These are phyloP conservation scores for Dryas alaskensis DNA, from an alignment of 306 rosid genomes.

Conservation along the genomic window DNA sequence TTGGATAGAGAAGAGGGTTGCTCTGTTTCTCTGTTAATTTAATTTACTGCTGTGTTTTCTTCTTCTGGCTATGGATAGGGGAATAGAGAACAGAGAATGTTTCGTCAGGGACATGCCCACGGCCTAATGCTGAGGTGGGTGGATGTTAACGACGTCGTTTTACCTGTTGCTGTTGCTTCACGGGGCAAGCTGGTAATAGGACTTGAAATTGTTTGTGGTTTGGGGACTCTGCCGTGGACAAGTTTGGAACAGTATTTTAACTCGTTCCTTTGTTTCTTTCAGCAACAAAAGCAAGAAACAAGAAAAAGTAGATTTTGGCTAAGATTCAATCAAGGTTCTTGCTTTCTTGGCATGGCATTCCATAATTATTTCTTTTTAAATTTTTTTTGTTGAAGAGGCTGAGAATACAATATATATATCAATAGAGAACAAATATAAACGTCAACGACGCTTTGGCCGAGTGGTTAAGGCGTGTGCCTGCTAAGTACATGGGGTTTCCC, in stretches of 20 bases:
- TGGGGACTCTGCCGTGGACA: neutral
- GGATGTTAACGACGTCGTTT: neutral
- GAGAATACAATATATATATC: neutral
- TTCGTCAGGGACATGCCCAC: neutral
- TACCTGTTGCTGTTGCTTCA: neutral
- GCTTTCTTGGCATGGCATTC: no score
- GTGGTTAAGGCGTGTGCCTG: conserved; percentile 97
- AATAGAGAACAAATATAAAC: neutral
- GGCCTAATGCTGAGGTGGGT: neutral
- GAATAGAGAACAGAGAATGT: neutral
- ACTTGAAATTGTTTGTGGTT: neutral
- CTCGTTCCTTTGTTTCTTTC: neutral
- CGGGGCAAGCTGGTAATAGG: neutral
- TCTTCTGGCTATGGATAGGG: conserved; percentile 2
- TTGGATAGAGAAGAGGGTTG: neutral
- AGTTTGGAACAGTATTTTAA: neutral
- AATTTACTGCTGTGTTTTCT: neutral
- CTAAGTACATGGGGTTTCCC: conserved; percentile 88
- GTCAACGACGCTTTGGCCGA: conserved; percentile 72
- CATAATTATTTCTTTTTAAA: no score
- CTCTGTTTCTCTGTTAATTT: neutral
- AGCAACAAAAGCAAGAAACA: neutral
- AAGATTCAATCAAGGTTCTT: no score
- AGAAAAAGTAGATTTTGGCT: no score
- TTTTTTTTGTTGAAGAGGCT: no score